Evolutionary conservation across 192 early-diverging fungal genomes (phyloP).

Genomic region (Coemansia asiatica): DNA sequence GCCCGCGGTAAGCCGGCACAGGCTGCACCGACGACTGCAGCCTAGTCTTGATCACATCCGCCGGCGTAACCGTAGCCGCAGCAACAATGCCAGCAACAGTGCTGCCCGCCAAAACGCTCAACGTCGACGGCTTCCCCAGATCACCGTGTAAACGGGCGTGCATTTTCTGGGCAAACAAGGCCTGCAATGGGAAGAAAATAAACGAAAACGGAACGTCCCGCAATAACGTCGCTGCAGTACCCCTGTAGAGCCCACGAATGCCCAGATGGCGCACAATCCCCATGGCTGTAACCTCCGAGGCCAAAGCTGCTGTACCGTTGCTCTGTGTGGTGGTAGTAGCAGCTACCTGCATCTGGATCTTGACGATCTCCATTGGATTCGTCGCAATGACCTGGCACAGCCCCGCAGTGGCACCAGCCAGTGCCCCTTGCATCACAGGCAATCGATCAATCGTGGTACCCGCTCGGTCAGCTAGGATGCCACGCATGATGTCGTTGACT

Average conservation of each 20-base stretch:
- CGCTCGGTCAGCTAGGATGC: slow-evolving; percentile 65
- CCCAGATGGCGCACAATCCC: slow-evolving; percentile 86
- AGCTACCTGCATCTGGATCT: slow-evolving; percentile 87
- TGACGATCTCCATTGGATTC: slow-evolving; percentile 92
- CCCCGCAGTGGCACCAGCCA: slow-evolving; percentile 93
- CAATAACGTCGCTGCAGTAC: slow-evolving; percentile 86
- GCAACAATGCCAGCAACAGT: slow-evolving; percentile 95
- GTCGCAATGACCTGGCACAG: slow-evolving; percentile 88
- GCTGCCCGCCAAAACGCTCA: slow-evolving; percentile 85
- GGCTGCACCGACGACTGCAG: slow-evolving; percentile 65
- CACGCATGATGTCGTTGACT: slow-evolving; percentile 59
- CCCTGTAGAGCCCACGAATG: slow-evolving; percentile 81
- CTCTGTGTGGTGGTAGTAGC: slow-evolving; percentile 48
- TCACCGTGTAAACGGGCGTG: slow-evolving; percentile 55
- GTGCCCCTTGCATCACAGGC: slow-evolving; percentile 69
- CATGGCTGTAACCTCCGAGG: slow-evolving; percentile 57
- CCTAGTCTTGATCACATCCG: slow-evolving; percentile 81
- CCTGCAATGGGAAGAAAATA: slow-evolving; percentile 75
- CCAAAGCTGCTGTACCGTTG: slow-evolving; percentile 26
- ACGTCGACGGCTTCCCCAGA: slow-evolving; percentile 67
- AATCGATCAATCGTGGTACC: slow-evolving; percentile 39
- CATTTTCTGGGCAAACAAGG: slow-evolving; percentile 42
- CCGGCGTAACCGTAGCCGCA: slow-evolving; percentile 68
- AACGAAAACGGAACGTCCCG: slow-evolving; percentile 92
- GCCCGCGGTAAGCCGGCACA: slow-evolving; percentile 37